These are phyloP conservation scores for Ogataea nonfermentans DNA, from an alignment of 805 yeast species.

Conservation along the genomic window DNA sequence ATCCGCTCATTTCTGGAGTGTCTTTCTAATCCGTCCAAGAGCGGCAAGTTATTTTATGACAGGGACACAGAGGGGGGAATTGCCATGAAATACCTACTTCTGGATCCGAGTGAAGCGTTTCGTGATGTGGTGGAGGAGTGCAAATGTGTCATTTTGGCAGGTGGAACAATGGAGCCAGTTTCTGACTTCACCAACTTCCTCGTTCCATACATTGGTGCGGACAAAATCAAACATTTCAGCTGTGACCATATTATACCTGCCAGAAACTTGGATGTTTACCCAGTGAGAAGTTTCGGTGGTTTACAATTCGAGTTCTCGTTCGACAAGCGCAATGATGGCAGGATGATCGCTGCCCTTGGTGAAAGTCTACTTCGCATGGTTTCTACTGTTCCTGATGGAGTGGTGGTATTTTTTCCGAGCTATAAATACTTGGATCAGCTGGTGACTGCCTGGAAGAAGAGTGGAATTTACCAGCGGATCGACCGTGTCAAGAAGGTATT, in stretches of 20 bases:
- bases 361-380: constrained; percentile 42
- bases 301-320: constrained; percentile 63
- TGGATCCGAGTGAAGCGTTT: constrained; percentile 77
- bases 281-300: constrained; percentile 36
- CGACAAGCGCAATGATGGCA: constrained; percentile 49
- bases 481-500: constrained; percentile 47
- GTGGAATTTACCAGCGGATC: constrained; percentile 34
- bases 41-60: constrained; percentile 75
- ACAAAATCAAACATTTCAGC: constrained; percentile 50
- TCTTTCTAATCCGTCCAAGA: constrained; percentile 69
- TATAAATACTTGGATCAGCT: constrained; percentile 66
- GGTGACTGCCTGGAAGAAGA: constrained; percentile 48
- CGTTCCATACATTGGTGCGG: constrained; percentile 52
- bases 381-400: constrained; percentile 61
- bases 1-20: constrained; percentile 62
- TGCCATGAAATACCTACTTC: constrained; percentile 61
- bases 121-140: constrained; percentile 62
- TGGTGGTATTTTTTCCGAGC: constrained; percentile 83
- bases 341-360: constrained; percentile 53
- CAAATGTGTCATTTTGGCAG: constrained; percentile 75
- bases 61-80: constrained; percentile 31
- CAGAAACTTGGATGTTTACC: constrained; percentile 60
- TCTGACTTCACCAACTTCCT: constrained; percentile 65
- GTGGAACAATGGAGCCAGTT: constrained; percentile 94
- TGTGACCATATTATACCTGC: constrained; percentile 86